Conservation (phyloP, 805 yeast species). For the Wickerhamomyces alni region DNA sequence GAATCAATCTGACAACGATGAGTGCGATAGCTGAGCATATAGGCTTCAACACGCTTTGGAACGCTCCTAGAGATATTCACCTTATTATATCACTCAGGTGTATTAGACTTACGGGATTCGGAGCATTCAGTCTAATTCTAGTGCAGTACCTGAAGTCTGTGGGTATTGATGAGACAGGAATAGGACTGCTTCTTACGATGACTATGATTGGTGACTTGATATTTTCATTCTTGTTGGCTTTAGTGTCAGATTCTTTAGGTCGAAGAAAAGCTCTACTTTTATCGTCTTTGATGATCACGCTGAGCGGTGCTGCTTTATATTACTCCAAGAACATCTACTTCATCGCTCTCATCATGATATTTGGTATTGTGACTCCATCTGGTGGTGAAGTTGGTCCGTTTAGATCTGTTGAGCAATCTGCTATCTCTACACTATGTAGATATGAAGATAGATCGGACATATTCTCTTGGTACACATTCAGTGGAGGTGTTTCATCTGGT, state of each 20-base stretch:
- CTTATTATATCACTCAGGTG: conserved; percentile 25
- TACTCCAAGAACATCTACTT: conserved; percentile 27
- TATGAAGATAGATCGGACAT: conserved; percentile 41
- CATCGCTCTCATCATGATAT: conserved; percentile 32
- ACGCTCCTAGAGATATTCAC: conserved; percentile 25
- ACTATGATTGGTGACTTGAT: conserved; percentile 47
- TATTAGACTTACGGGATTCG: conserved; percentile 30
- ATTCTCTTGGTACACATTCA: conserved; percentile 52
- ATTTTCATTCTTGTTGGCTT: conserved; percentile 38
- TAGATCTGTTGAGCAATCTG: conserved; percentile 49
- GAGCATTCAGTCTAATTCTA: conserved; percentile 30
- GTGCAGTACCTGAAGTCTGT: conserved; percentile 39
- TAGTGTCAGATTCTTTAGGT: conserved; percentile 43
- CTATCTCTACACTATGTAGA: conserved; percentile 41
- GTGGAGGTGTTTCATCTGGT: conserved; percentile 43
- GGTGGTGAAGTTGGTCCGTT: conserved; percentile 59
- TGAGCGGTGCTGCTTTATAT: conserved; percentile 38
- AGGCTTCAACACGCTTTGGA: conserved; percentile 20
- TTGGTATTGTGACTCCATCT: conserved; percentile 52
- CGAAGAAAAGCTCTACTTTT: conserved; percentile 33
- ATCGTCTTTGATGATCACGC: conserved; percentile 35
- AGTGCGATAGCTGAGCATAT: conserved; percentile 2
- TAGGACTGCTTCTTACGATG: conserved; percentile 44
- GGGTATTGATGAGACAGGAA: conserved; percentile 34
- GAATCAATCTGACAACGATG: too few species aligned